Conservation (phyloP, 371 early-diverging fungal species). For the Syncephalastrum racemosum region DNA sequence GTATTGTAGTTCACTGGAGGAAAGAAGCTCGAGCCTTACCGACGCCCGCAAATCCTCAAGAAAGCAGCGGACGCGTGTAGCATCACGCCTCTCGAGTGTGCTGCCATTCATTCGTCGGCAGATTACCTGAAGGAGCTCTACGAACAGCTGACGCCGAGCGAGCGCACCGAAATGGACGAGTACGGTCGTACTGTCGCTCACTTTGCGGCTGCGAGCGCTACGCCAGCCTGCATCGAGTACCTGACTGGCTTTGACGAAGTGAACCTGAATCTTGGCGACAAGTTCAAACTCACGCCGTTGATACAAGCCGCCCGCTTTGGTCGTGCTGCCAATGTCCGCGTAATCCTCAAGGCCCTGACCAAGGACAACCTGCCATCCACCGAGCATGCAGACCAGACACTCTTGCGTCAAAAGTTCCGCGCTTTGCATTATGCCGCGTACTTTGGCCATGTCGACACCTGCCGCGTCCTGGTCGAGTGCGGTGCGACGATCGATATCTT, state of each 20-base stretch:
- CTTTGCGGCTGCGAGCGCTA: constrained; percentile 60
- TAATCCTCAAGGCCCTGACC: constrained; percentile 31
- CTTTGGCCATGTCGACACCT: constrained; percentile 50
- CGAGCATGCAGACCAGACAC: constrained; percentile 39
- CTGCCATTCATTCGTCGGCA: constrained; percentile 47
- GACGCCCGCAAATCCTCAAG: constrained; percentile 50
- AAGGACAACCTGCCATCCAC: constrained; percentile 22
- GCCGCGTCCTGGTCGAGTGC: constrained; percentile 40
- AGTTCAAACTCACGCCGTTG: constrained; percentile 49
- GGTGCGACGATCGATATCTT: constrained; percentile 44
- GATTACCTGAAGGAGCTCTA: constrained; percentile 41
- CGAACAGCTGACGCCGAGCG: constrained; percentile 39
- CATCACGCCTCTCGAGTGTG: constrained; percentile 49
- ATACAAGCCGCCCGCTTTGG: constrained; percentile 59
- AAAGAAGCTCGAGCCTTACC: constrained; percentile 32
- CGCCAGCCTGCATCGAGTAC: constrained; percentile 48
- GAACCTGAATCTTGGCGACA: constrained; percentile 36
- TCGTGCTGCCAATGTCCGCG: constrained; percentile 31
- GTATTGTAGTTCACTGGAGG: constrained; percentile 10
- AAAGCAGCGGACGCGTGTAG: constrained; percentile 29
- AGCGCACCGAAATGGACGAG: constrained; percentile 39
- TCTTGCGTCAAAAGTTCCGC: constrained; percentile 42
- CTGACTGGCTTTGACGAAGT: constrained; percentile 37
- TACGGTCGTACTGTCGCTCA: constrained; percentile 52
- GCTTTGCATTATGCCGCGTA: constrained; percentile 60